Conservation (phyloP, 257 asterid genomes). For the Ophiorrhiza pumila region DNA sequence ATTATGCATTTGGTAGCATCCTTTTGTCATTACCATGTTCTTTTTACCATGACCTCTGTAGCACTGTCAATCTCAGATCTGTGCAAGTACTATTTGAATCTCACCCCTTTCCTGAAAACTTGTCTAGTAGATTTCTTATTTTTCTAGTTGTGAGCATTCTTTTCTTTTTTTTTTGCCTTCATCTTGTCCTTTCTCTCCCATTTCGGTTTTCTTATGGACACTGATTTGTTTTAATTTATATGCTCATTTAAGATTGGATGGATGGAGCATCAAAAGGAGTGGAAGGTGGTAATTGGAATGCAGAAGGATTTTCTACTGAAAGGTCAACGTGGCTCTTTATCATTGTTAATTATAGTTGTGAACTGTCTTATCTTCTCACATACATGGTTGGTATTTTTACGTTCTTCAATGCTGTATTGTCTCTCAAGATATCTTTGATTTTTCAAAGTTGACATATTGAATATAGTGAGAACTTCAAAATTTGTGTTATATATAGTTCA, state of each 20-base stretch:
- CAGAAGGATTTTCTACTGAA: constrained; percentile 48
- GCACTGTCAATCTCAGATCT: neutral
- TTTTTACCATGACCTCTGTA: neutral
- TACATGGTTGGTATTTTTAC: neutral
- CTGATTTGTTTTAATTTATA: constrained; percentile 8
- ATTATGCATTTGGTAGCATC: neutral
- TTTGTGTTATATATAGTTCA: neutral
- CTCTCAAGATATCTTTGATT: neutral
- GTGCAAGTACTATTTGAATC: neutral
- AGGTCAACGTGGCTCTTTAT: constrained; percentile 33
- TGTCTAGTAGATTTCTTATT: neutral
- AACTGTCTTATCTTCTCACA: neutral
- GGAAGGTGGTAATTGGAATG: constrained; percentile 54
- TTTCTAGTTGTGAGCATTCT: neutral
- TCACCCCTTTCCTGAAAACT: neutral
- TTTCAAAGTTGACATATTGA: neutral
- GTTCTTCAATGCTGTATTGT: neutral
- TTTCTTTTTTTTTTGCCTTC: neutral
- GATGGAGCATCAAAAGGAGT: constrained; percentile 43
- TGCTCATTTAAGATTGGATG: constrained; percentile 56
- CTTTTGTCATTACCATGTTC: neutral
- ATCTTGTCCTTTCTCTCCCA: neutral
- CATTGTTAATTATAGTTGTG: constrained; percentile 9
- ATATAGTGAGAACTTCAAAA: neutral
- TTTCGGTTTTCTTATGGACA: neutral